These are phyloP conservation scores for Ustilago curta DNA, from an alignment of 1,284 basidiomycete species.

Conservation along the genomic window DNA sequence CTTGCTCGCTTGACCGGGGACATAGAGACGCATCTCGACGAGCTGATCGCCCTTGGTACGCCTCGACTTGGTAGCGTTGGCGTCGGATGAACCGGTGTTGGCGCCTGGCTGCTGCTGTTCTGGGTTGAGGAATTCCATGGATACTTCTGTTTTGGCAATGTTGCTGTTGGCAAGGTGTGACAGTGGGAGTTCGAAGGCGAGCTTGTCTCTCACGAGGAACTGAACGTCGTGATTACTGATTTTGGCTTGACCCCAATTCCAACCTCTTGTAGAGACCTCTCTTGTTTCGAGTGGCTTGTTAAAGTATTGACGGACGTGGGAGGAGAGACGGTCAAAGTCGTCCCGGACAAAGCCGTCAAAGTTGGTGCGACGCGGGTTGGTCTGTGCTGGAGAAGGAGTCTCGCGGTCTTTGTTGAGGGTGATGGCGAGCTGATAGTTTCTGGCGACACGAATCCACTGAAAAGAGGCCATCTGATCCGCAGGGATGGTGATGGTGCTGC, in stretches of 20 bases:
- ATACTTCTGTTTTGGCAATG: constrained; percentile 97
- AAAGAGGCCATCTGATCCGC: constrained; percentile 62
- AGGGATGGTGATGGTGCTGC: constrained; percentile 61
- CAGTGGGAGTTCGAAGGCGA: constrained; percentile 91
- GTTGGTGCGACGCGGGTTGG: constrained; percentile 74
- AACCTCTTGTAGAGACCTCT: constrained; percentile 91
- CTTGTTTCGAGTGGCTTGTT: constrained; percentile 84
- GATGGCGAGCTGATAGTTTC: constrained; percentile 89
- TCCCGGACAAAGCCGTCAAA: constrained; percentile 95
- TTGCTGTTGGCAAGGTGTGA: constrained; percentile 93
- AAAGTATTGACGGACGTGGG: constrained; percentile 75
- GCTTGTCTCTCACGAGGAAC: constrained; percentile 91
- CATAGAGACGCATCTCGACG: constrained; percentile 94
- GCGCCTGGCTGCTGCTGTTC: constrained; percentile 67
- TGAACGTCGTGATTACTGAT: constrained; percentile 80
- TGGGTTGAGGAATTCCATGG: constrained; percentile 85
- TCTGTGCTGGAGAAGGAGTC: constrained; percentile 43
- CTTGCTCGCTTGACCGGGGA: constrained; percentile 81
- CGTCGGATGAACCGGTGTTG: constrained; percentile 66
- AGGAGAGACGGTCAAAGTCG: constrained; percentile 71
- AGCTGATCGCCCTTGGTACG: constrained; percentile 75
- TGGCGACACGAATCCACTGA: constrained; percentile 75
- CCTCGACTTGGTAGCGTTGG: constrained; percentile 44
- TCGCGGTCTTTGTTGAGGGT: constrained; percentile 79
- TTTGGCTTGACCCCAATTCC: constrained; percentile 90